Conservation (phyloP, 768 basidiomycete genomes). For the Lactarius evosmus region DNA sequence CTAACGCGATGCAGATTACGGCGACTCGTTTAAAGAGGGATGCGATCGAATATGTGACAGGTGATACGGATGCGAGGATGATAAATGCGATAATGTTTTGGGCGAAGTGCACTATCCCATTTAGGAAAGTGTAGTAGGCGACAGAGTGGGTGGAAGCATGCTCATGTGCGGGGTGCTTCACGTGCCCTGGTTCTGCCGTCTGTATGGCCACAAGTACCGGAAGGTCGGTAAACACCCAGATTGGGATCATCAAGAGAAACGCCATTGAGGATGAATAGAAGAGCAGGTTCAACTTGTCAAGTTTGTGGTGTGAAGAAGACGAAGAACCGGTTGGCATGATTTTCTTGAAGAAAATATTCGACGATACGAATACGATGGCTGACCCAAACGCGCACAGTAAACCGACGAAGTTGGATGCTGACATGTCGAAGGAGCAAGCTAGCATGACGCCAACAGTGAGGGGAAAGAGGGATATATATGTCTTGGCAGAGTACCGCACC, state of each 20-base stretch:
- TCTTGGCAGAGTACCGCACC: conserved; percentile 88
- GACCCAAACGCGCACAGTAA: conserved; percentile 96
- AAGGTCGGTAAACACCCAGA: conserved; percentile 91
- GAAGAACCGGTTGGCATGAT: conserved; percentile 67
- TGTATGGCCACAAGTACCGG: conserved; percentile 53
- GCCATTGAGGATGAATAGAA: conserved; percentile 94
- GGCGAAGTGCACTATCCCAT: conserved; percentile 93
- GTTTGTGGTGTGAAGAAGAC: conserved; percentile 58
- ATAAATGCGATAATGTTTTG: conserved; percentile 98
- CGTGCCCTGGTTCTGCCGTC: conserved; percentile 39
- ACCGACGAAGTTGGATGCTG: conserved; percentile 80
- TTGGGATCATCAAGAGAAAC: conserved; percentile 92
- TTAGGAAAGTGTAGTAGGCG: conserved; percentile 81
- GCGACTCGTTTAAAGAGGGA: conserved; percentile 97
- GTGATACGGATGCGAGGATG: conserved; percentile 92
- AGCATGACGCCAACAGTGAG: conserved; percentile 97
- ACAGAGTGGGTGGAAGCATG: conserved; percentile 59
- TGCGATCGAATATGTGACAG: conserved; percentile 98
- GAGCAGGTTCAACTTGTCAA: conserved; percentile 96
- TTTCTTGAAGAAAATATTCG: conserved; percentile 99
- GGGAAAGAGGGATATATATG: conserved; percentile 92
- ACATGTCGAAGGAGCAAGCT: conserved; percentile 90
- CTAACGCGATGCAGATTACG: conserved; percentile 95
- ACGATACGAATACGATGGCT: conserved; percentile 93
- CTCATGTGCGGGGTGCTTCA: conserved; percentile 46